Evolutionary conservation across 495 filamentous ascomycete species (phyloP).

Genomic region (Xylaria intraflava): DNA sequence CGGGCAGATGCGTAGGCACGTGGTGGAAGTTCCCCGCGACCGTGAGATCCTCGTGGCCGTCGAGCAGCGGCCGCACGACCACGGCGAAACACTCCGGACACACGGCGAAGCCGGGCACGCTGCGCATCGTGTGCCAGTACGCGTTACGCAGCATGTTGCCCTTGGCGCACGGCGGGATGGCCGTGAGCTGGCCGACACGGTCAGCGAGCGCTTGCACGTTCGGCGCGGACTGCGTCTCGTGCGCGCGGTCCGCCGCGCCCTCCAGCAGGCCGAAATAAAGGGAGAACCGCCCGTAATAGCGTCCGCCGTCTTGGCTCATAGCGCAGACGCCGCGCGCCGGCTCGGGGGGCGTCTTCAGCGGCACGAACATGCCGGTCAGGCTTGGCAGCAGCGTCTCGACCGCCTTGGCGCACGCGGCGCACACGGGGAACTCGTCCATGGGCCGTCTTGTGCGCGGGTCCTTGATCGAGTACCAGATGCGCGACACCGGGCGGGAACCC

Average conservation of each 20-base stretch:
- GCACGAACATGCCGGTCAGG: conserved; percentile 34
- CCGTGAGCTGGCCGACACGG: conserved; percentile 27
- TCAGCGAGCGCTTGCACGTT: conserved; percentile 33
- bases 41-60: conserved; percentile 28
- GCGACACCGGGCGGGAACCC: conserved; percentile 16
- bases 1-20: conserved; percentile 36
- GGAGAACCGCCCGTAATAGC: conserved; percentile 30
- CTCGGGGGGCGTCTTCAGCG: conserved; percentile 29
- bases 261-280: conserved; percentile 39
- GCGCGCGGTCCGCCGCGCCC: conserved; percentile 32
- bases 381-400: conserved; percentile 38
- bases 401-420: conserved; percentile 35
- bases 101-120: conserved; percentile 34
- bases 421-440: conserved; percentile 34
- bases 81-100: conserved; percentile 56
- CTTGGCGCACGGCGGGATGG: conserved; percentile 31
- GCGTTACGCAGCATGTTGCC: conserved; percentile 20
- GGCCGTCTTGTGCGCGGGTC: conserved; percentile 27
- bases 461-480: conserved; percentile 40
- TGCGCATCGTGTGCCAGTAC: conserved; percentile 28
- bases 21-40: conserved; percentile 55
- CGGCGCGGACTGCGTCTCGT: conserved; percentile 23
- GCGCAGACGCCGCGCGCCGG: conserved; percentile 33
- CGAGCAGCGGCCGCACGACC: conserved; percentile 58
- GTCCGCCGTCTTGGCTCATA: conserved; percentile 26